Evolutionary conservation across 2,329 filamentous ascomycete species (phyloP), one percentile per base, ranked within the genome.

Genomic region (Talaromyces sp.): DNA sequence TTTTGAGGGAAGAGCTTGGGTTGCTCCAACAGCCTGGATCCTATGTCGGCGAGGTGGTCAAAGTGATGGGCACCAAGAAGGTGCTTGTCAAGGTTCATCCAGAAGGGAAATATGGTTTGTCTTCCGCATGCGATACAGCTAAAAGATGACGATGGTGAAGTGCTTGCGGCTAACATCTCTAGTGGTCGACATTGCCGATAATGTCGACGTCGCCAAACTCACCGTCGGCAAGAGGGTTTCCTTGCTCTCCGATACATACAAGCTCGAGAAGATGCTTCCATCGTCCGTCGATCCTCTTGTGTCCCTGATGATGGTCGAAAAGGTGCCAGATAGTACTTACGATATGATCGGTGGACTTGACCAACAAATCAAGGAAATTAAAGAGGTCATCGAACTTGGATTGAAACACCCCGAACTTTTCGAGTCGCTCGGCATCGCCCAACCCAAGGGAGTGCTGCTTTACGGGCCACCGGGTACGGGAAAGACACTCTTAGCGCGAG

Each of bases 221-320:
- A 97, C 93, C 66, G 89, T 96, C 69, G 95, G 95, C 80, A 99
- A 99, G 84, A 93, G 95, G 71, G 95, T 99, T 69, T 97, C 95
- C 63, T 87, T 99, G 52, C 87, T 99, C 66, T 97, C 93, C 73
- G 95, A 99, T 79, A 94, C 92, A 70, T 99, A 99, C 86, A 97
- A 97, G 82, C 89, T 99, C 73, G 95, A 98, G 78, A 97, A 97
- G 84, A 96, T 98, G 83, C 88, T 99, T 10, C 95, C 95, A 22
- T 98, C 95, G 63, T 99, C 95, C 22, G 95, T 99, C 76, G 95
- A 99, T 76, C 95, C 95, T 43, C 90, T 99, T 66, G 95, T 99
- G 65, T 99, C 95, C 41, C 91, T 99, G 78, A 99, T 99, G 95
- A 99, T 99, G 95, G 95, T 99, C 61, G 95, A 99, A 79, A 99